Evolutionary conservation across 768 basidiomycete genomes (phyloP).

Genomic region (Suillus bovinus): DNA sequence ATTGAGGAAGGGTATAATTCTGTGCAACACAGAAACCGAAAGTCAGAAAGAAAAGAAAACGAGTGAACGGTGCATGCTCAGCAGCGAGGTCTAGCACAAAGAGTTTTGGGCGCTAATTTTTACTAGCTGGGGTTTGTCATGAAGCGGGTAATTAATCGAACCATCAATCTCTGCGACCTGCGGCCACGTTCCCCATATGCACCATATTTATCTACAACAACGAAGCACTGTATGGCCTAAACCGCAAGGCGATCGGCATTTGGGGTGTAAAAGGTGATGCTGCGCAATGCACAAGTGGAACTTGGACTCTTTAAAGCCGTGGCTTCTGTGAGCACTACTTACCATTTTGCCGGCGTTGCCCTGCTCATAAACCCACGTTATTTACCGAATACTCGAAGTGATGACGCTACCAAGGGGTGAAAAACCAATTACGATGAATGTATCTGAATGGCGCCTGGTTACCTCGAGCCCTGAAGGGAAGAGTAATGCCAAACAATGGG

Average conservation of each 20-base stretch:
- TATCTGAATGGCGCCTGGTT: neutral
- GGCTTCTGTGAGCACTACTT: no score
- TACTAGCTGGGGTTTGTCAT: neutral
- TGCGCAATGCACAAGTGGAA: neutral
- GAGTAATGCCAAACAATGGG: neutral
- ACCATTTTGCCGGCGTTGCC: no score
- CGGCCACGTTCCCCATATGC: neutral
- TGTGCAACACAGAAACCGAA: neutral
- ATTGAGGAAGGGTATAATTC: neutral
- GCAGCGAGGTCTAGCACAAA: constrained; percentile 1
- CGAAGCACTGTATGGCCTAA: neutral
- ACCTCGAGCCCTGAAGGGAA: neutral
- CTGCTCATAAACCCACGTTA: neutral
- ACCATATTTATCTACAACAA: neutral
- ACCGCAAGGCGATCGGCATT: neutral
- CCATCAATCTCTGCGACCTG: neutral
- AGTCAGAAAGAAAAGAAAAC: neutral
- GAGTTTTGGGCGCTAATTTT: constrained; percentile 4
- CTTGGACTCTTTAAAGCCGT: no score
- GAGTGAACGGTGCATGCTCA: constrained; percentile 3
- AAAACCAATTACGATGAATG: neutral
- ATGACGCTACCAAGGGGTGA: neutral
- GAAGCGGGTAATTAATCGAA: neutral
- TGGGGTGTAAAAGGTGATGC: neutral
- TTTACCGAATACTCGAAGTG: neutral